Conservation (phyloP, 202 grass and related monocot genomes). For the Musa balbisiana region DNA sequence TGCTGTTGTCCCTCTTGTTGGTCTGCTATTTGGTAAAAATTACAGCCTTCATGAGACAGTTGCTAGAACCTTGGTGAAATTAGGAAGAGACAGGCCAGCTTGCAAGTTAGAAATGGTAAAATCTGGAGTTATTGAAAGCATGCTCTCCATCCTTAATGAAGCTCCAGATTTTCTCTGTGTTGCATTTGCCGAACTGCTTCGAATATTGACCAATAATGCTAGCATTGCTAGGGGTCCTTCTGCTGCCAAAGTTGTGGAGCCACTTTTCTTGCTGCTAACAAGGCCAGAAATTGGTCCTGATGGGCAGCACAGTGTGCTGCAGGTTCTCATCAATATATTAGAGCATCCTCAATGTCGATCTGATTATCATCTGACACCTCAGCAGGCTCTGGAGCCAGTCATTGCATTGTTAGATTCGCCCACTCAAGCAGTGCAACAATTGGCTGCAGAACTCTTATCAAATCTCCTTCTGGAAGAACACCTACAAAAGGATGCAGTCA, state of each 20-base stretch:
- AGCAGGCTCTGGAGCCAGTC: conserved; percentile 80
- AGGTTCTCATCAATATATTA: conserved; percentile 98
- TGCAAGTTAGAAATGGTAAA: conserved; percentile 99
- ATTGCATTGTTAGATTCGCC: conserved; percentile 81
- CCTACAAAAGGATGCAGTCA: conserved; percentile 77
- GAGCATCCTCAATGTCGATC: conserved; percentile 95
- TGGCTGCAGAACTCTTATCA: conserved; percentile 88
- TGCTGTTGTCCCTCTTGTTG: conserved; percentile 91
- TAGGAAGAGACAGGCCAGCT: conserved; percentile 94
- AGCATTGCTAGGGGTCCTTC: conserved; percentile 96
- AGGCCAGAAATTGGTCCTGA: conserved; percentile 88
- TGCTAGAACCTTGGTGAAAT: conserved; percentile 89
- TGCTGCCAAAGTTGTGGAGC: conserved; percentile 90
- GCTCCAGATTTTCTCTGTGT: conserved; percentile 98
- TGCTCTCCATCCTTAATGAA: conserved; percentile 89
- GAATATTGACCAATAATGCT: conserved; percentile 99
- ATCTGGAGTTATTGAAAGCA: conserved; percentile 86
- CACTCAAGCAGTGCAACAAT: conserved; percentile 88
- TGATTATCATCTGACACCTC: conserved; percentile 84
- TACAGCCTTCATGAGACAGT: conserved; percentile 86
- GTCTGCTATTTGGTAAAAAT: conserved; percentile 93
- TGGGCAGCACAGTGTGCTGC: conserved; percentile 88
- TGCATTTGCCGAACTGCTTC: conserved; percentile 81
- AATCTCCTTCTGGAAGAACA: conserved; percentile 97
- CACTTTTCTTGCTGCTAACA: conserved; percentile 84